phyloP scores from a whole-genome alignment of 2,329 filamentous ascomycete species.

The Immersiporthe knoxdaviesiana region DNA sequence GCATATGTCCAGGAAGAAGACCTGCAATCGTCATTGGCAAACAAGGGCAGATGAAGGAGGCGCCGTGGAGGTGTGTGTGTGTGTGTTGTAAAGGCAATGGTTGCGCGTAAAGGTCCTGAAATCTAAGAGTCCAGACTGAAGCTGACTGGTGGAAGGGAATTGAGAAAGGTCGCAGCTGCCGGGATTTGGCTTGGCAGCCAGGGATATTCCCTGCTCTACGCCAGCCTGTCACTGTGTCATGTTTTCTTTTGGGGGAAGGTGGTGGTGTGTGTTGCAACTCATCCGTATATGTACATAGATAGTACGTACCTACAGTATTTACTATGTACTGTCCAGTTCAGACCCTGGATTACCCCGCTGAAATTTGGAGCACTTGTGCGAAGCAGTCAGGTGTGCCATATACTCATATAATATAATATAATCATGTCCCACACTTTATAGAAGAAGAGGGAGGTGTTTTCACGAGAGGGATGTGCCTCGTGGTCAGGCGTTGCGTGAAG shows the following conservation, averaged over 20 bases:
- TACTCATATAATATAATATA: too few relatives aligned
- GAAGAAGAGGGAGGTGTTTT: too few relatives aligned
- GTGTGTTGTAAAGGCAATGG: background rate
- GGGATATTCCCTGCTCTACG: slow-evolving; percentile 2
- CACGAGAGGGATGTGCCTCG: too few relatives aligned
- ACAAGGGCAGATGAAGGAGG: background rate
- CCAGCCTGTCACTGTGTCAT: background rate
- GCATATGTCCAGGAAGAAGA: background rate
- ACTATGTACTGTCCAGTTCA: background rate
- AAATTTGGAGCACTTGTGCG: background rate
- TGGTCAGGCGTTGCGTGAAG: background rate
- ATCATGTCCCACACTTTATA: background rate
- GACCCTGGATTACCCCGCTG: slow-evolving; percentile 7
- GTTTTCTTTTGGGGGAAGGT: too few relatives aligned
- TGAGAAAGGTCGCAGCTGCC: background rate
- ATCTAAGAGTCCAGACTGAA: background rate
- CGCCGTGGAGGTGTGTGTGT: background rate
- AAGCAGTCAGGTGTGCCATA: background rate
- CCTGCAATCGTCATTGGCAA: background rate
- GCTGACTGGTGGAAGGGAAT: slow-evolving; percentile 21
- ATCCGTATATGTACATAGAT: too few relatives aligned
- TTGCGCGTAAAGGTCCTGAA: slow-evolving; percentile 1
- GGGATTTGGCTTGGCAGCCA: background rate
- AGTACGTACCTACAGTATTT: too few relatives aligned
- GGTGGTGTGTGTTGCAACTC: too few relatives aligned